Evolutionary conservation across 768 basidiomycete species (phyloP).

Genomic region (Kwoniella sp.): DNA sequence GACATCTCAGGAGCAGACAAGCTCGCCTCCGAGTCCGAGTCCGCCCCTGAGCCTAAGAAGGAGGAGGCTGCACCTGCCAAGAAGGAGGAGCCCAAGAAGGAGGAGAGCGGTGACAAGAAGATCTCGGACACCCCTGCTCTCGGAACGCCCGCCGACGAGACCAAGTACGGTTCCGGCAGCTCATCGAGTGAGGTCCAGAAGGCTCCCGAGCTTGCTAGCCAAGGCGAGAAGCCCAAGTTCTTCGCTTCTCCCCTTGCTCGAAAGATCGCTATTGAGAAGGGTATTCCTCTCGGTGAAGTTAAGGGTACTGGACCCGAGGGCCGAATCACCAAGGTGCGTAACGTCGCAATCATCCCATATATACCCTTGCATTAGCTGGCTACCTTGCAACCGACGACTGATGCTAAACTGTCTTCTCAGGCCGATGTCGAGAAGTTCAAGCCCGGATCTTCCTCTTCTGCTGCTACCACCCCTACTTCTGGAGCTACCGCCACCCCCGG

Average conservation of each 20-base stretch:
- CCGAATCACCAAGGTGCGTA: constrained; percentile 77
- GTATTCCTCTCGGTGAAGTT: constrained; percentile 82
- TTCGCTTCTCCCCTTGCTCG: constrained; percentile 95
- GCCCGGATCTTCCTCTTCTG: constrained; percentile 58
- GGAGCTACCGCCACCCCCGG: constrained; percentile 62
- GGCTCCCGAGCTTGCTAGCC: constrained; percentile 36
- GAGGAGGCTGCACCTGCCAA: constrained; percentile 57
- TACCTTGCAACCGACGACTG: neutral
- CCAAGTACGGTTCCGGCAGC: constrained; percentile 46
- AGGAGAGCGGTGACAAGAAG: constrained; percentile 58
- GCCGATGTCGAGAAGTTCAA: constrained; percentile 87
- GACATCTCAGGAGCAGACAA: constrained; percentile 80
- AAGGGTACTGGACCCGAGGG: constrained; percentile 94
- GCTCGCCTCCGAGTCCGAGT: constrained; percentile 66
- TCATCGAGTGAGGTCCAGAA: constrained; percentile 40
- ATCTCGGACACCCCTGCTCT: constrained; percentile 38
- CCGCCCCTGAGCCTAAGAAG: constrained; percentile 54
- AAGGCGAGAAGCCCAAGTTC: constrained; percentile 59
- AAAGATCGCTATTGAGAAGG: constrained; percentile 92
- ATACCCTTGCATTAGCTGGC: no score
- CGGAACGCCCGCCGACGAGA: constrained; percentile 66
- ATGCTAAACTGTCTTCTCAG: constrained; percentile 19
- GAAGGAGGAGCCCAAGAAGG: constrained; percentile 58
- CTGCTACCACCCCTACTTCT: constrained; percentile 60
- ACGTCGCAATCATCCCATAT: neutral